Evolutionary conservation across 169 alveolate species (phyloP).

Genomic region (Toxoplasma gondii): DNA sequence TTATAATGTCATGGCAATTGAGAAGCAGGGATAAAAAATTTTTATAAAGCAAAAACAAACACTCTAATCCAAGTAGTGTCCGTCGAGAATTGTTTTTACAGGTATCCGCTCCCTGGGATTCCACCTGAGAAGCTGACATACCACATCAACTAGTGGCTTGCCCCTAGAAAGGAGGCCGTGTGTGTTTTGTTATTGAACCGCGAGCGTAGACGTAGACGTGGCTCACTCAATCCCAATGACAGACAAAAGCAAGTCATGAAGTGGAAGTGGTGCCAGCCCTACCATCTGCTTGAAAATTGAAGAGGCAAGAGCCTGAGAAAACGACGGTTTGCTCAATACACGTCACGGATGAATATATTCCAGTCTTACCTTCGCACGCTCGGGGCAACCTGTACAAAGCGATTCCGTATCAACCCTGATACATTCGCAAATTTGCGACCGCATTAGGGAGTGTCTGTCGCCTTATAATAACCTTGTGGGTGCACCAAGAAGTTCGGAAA

Average conservation of each 20-base stretch:
- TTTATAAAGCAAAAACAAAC: neutral
- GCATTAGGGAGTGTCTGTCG: neutral
- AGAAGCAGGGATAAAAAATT: no score
- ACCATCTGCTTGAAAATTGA: neutral
- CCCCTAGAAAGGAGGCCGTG: neutral
- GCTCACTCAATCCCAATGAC: neutral
- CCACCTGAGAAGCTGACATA: constrained; percentile 37
- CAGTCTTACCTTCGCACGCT: neutral
- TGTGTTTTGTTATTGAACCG: neutral
- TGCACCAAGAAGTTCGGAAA: constrained; percentile 45
- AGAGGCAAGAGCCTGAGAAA: neutral
- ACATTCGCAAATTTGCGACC: neutral
- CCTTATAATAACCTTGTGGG: neutral
- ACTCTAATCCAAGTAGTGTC: neutral
- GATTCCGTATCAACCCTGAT: constrained; percentile 12
- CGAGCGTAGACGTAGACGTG: neutral
- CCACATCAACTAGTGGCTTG: neutral
- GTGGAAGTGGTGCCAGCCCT: constrained; percentile 23
- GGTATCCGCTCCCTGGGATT: constrained; percentile 15
- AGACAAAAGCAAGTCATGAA: neutral
- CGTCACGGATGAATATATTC: neutral
- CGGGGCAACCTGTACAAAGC: neutral
- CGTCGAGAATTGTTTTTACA: neutral
- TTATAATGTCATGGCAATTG: no score
- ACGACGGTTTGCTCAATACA: neutral